phyloP scores from a whole-genome alignment of 2,329 filamentous ascomycete genomes.

The Epichloe gansuensis region DNA sequence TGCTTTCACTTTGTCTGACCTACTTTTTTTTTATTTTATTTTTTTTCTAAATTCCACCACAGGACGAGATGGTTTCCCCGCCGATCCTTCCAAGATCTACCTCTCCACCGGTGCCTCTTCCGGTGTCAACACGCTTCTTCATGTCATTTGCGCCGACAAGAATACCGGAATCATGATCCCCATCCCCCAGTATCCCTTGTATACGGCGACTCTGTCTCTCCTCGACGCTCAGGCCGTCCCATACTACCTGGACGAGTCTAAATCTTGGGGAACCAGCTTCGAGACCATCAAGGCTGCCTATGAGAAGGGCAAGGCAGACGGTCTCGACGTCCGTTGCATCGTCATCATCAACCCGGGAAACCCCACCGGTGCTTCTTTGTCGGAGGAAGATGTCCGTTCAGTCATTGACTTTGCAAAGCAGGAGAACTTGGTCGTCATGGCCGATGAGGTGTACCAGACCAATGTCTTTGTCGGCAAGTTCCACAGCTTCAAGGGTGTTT shows the following conservation, averaged over 20 bases:
- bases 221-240: slow-evolving; percentile 80
- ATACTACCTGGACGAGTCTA: slow-evolving; percentile 82
- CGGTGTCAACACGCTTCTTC: slow-evolving; percentile 85
- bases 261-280: slow-evolving; percentile 79
- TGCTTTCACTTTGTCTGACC: neutral
- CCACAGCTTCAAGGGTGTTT: slow-evolving; percentile 83
- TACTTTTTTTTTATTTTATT: neutral
- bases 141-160: slow-evolving; percentile 69
- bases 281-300: slow-evolving; percentile 62
- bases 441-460: slow-evolving; percentile 98
- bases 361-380: slow-evolving; percentile 80
- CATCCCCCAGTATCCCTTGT: slow-evolving; percentile 95
- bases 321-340: slow-evolving; percentile 80
- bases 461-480: slow-evolving; percentile 95
- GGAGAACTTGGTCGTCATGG: slow-evolving; percentile 78
- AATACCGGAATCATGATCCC: slow-evolving; percentile 79
- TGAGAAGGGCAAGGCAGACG: slow-evolving; percentile 59
- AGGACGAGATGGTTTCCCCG: slow-evolving; percentile 79
- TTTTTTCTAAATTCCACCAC: slow-evolving; percentile 5
- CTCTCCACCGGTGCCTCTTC: slow-evolving; percentile 85
- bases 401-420: slow-evolving; percentile 81
- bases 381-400: slow-evolving; percentile 62
- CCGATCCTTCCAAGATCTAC: slow-evolving; percentile 72
- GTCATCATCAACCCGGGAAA: slow-evolving; percentile 98
- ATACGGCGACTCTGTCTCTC: slow-evolving; percentile 81